Evolutionary conservation across 257 asterid species (phyloP).

Genomic region (Cinchona pubescens): DNA sequence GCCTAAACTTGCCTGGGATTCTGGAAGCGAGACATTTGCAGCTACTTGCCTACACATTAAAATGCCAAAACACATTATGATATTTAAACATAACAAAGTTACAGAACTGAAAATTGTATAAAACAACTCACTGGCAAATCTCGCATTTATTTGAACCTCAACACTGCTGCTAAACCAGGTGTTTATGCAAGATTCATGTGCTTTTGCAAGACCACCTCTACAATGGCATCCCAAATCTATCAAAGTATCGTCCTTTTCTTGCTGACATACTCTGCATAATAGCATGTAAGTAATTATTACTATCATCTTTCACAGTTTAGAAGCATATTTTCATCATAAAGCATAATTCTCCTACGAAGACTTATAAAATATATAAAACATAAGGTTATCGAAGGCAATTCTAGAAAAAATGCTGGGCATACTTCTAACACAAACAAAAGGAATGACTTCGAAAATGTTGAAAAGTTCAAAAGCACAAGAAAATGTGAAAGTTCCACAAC

Average conservation of each 20-base stretch:
- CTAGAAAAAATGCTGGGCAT: background rate
- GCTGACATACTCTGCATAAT: slow-evolving; percentile 67
- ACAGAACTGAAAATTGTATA: slow-evolving; percentile 2
- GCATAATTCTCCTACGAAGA: background rate
- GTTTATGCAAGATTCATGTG: slow-evolving; percentile 63
- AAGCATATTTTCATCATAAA: background rate
- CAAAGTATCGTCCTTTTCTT: slow-evolving; percentile 67
- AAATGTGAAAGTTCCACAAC: background rate
- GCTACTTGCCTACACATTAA: slow-evolving; percentile 57
- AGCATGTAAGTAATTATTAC: background rate
- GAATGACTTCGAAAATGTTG: background rate
- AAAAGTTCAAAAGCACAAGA: background rate
- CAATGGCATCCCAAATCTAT: slow-evolving; percentile 76
- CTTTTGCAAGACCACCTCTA: slow-evolving; percentile 73
- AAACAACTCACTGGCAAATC: slow-evolving; percentile 67
- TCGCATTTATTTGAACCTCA: slow-evolving; percentile 79
- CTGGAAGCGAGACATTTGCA: slow-evolving; percentile 53
- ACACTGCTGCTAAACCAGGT: slow-evolving; percentile 70
- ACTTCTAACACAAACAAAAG: background rate
- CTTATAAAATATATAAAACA: background rate
- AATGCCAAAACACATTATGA: slow-evolving; percentile 29
- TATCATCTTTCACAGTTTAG: background rate
- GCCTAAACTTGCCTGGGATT: slow-evolving; percentile 50
- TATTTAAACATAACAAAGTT: slow-evolving; percentile 11
- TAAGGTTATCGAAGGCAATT: background rate